Conservation (phyloP, 139 green algal genomes). For the Ettlia oleoabundans region DNA sequence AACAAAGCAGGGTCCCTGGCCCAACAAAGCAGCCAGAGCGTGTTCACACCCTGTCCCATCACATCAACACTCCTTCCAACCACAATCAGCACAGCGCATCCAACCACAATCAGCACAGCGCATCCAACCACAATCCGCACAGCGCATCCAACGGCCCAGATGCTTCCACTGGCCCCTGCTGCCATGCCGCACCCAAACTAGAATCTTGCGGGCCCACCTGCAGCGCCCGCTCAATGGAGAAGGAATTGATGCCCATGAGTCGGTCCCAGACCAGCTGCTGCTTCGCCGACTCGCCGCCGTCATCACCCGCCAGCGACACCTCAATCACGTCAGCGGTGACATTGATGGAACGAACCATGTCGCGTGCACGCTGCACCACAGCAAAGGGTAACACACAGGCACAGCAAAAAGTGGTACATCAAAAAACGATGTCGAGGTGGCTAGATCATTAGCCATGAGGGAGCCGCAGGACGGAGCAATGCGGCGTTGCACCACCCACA, state of each 20-base stretch:
- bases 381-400: not conserved
- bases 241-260: constrained; percentile 75
- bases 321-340: constrained; percentile 73
- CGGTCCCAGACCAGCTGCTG: constrained; percentile 36
- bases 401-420: not conserved
- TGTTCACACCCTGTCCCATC: too few relatives aligned
- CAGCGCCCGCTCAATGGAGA: constrained; percentile 78
- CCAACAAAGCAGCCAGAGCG: too few relatives aligned
- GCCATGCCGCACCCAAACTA: too few relatives aligned
- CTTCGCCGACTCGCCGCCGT: not conserved
- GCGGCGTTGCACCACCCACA: too few relatives aligned
- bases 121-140: constrained; percentile 16
- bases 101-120: too few relatives aligned
- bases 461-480: too few relatives aligned
- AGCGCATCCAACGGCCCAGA: not conserved
- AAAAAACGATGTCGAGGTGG: too few relatives aligned
- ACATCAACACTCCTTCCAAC: too few relatives aligned
- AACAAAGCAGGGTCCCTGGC: too few relatives aligned
- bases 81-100: too few relatives aligned
- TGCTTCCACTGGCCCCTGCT: not conserved
- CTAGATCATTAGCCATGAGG: too few relatives aligned
- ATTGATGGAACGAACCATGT: constrained; percentile 80
- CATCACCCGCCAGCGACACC: constrained; percentile 62
- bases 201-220: constrained; percentile 28
- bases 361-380: constrained; percentile 33